A percentile compares a stretch with the other conserved stretches of the same genome.
phyloP scores from a whole-genome alignment of 2,329 filamentous ascomycete species.

The Rhinocladiella mackenziei region DNA sequence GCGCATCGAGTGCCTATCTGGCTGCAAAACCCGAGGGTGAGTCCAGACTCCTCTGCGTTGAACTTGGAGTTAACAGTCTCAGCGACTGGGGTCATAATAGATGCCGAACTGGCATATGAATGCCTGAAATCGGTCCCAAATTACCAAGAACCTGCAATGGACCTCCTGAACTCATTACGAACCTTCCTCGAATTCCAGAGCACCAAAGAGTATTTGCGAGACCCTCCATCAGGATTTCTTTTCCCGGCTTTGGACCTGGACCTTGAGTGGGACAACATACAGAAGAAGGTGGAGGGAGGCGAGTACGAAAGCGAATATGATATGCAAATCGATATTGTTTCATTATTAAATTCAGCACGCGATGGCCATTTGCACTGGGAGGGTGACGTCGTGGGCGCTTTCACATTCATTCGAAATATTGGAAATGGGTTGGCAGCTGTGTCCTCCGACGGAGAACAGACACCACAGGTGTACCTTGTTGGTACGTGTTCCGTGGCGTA shows the following conservation, averaged over 20 bases:
- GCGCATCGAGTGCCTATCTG: conserved; percentile 8
- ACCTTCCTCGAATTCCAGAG: conserved; percentile 46
- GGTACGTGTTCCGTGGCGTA: conserved; percentile 37
- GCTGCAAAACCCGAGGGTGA: conserved; percentile 1
- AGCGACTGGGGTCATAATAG: conserved; percentile 4
- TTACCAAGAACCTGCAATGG: conserved; percentile 15
- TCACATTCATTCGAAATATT: conserved; percentile 30
- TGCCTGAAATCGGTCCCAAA: conserved; percentile 24
- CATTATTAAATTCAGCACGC: conserved; percentile 53
- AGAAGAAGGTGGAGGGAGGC: conserved; percentile 40
- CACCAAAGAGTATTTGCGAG: conserved; percentile 47
- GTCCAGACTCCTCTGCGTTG: neutral
- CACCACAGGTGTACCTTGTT: conserved; percentile 38
- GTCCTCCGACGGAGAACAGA: conserved; percentile 16
- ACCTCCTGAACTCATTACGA: conserved; percentile 21
- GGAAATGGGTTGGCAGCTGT: conserved; percentile 12
- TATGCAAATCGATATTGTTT: conserved; percentile 53
- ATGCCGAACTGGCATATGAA: conserved; percentile 22
- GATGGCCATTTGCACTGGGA: conserved; percentile 54
- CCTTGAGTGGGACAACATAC: conserved; percentile 44
- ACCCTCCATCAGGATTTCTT: conserved; percentile 51
- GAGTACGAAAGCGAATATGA: conserved; percentile 52
- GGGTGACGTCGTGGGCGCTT: conserved; percentile 15
- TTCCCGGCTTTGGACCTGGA: conserved; percentile 46
- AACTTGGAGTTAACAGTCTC: neutral